Base-by-base conservation (phyloP, 2,329 filamentous ascomycete species). In the Colletotrichum sp. region DNA sequence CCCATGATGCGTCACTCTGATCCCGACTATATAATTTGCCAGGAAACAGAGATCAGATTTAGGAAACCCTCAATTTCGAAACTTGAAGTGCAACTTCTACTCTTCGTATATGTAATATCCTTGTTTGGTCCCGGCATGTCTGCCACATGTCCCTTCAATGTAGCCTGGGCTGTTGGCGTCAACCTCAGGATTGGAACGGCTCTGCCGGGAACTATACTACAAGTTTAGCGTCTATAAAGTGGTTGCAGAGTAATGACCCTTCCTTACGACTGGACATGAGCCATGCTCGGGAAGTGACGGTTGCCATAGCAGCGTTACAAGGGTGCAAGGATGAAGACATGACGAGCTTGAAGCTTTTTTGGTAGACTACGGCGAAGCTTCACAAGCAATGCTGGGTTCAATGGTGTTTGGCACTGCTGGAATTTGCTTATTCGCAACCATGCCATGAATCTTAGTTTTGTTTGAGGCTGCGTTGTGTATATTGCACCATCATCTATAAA, bases 131-230 rank as follows among this genome's bases (percentile, higher is more conserved):
- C 36, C 8, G 16, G 8, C 5, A 18, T 18, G 3, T 18, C 0
- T 5, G 36, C 2, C 16, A 3, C 1, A 1, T 44, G 16, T 2
- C 36, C 16, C 16, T 18, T 18, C 2, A 6, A 9, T 1, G 2
- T 16, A 18, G 5, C 8, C 36, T 18, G n/a, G n/a, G n/a, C n/a
- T n/a, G 16, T 5, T 44, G 36, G 18, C 9, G 7, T n/a, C 9
- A 44, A 44, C 1, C 1, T 1, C 1, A 44, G 1, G 5, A 3
- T 2, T 7, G 0, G 18, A n/a, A 6, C 18, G 39, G 39, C 9
- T 44, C 1, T 6, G 39, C 1, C 9, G 1, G 39, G 0, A 4
- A 3, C 3, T n/a, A n/a, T 0, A 10, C 2, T 6, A n/a, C 3
- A 6, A 6, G 18, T n/a, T n/a, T 0, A n/a, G 5, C 39, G 5